Conservation (phyloP, 2,329 filamentous ascomycete genomes). For the Scedosporium aurantiacum region DNA sequence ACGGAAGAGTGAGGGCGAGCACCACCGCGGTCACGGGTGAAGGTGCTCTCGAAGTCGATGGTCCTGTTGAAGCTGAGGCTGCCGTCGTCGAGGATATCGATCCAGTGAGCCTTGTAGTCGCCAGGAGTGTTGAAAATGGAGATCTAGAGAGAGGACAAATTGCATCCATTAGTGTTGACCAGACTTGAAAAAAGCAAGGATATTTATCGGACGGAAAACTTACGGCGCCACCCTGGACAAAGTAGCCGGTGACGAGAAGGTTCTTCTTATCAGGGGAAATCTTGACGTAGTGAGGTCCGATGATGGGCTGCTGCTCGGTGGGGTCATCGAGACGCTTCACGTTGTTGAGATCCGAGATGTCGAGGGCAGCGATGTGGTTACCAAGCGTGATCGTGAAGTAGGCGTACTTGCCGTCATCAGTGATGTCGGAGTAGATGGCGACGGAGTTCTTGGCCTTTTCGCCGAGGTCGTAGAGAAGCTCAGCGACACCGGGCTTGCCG, state of each 20-base stretch:
- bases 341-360: conserved; percentile 49
- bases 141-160: conserved; percentile 21
- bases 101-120: conserved; percentile 52
- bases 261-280: conserved; percentile 54
- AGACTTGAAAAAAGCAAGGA: conserved; percentile 11
- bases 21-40: conserved; percentile 39
- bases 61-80: conserved; percentile 47
- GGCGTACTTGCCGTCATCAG: conserved; percentile 43
- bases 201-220: conserved; percentile 8
- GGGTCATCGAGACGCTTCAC: conserved; percentile 51
- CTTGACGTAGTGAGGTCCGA: conserved; percentile 55
- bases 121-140: conserved; percentile 49
- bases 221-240: conserved; percentile 48
- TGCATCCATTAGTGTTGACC: background rate
- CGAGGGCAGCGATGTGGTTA: conserved; percentile 51
- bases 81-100: conserved; percentile 45
- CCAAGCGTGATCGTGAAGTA: conserved; percentile 51
- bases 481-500: conserved; percentile 45
- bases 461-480: conserved; percentile 48
- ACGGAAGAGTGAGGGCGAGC: conserved; percentile 46
- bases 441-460: conserved; percentile 41
- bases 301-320: conserved; percentile 43
- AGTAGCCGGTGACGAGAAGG: conserved; percentile 54
- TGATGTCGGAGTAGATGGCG: conserved; percentile 51
- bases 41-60: conserved; percentile 45